Evolutionary conservation across 2,329 filamentous ascomycete genomes (phyloP).

Genomic region (Dactylellina drechsleri): DNA sequence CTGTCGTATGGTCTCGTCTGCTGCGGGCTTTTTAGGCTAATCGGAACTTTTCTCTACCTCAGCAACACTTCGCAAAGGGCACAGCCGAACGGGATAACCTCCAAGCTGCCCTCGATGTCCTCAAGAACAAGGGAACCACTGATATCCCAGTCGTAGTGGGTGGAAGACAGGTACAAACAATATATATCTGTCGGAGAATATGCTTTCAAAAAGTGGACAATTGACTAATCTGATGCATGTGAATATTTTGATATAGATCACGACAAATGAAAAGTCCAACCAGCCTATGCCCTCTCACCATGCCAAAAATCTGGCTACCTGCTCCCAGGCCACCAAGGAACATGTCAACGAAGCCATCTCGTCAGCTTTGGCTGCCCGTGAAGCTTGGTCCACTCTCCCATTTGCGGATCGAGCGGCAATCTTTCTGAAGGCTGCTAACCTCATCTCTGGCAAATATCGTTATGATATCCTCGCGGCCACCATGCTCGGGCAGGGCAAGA

Average conservation of each 20-base stretch:
- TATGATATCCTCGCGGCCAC: slow-evolving; percentile 97
- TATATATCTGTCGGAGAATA: not conserved
- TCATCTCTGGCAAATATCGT: slow-evolving; percentile 90
- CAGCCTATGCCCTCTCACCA: slow-evolving; percentile 89
- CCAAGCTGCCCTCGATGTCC: slow-evolving; percentile 74
- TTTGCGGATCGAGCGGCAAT: slow-evolving; percentile 91
- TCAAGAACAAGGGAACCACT: slow-evolving; percentile 75
- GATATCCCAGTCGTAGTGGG: slow-evolving; percentile 85
- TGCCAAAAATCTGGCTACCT: slow-evolving; percentile 78
- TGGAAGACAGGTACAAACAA: slow-evolving; percentile 75
- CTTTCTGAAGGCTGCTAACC: slow-evolving; percentile 94
- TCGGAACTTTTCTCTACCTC: slow-evolving; percentile 32
- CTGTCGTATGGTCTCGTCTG: not conserved
- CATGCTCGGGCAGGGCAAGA: slow-evolving; percentile 97
- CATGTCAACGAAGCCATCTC: slow-evolving; percentile 84
- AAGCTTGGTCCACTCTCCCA: slow-evolving; percentile 83
- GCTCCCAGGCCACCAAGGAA: slow-evolving; percentile 79
- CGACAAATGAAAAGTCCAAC: slow-evolving; percentile 71
- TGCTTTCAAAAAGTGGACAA: slow-evolving; percentile 58
- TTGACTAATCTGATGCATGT: slow-evolving; percentile 60
- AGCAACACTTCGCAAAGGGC: slow-evolving; percentile 90
- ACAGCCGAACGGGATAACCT: slow-evolving; percentile 82
- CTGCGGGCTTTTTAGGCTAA: slow-evolving; percentile 12
- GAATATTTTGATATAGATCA: slow-evolving; percentile 67
- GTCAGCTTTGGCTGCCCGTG: slow-evolving; percentile 84